A percentile compares a stretch with the other conserved stretches of the same genome.
Conservation (phyloP, 768 basidiomycete species). For the Hypsizygus marmoreus region DNA sequence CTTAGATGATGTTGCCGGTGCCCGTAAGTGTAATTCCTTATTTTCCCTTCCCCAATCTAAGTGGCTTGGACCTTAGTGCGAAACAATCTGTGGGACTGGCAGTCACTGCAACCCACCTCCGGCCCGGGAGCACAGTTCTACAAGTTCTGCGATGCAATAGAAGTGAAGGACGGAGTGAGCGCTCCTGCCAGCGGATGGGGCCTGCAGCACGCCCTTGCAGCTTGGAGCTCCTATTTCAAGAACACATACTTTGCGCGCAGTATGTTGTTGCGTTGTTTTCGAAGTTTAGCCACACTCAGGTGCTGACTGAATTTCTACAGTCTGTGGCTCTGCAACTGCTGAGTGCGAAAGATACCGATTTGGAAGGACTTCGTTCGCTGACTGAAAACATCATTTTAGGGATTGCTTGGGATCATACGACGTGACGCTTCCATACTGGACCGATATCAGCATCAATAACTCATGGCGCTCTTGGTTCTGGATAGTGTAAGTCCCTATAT, state of each 20-base stretch:
- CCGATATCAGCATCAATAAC: conserved; percentile 58
- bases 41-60: conserved; percentile 42
- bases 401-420: conserved; percentile 47
- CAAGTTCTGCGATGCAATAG: conserved; percentile 67
- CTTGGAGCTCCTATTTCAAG: conserved; percentile 65
- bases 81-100: conserved; percentile 71
- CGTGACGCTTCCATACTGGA: conserved; percentile 44
- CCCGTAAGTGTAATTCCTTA: conserved; percentile 41
- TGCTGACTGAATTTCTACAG: conserved; percentile 33
- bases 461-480: conserved; percentile 65
- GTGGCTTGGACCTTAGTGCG: conserved; percentile 51
- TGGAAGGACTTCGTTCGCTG: neutral
- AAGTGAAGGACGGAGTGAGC: conserved; percentile 56
- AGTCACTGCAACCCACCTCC: conserved; percentile 51
- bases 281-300: neutral
- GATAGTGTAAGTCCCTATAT: conserved; percentile 53
- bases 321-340: conserved; percentile 47
- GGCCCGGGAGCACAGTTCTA: conserved; percentile 52
- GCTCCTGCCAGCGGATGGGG: conserved; percentile 62
- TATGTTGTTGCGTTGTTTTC: conserved; percentile 29
- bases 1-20: conserved; percentile 66
- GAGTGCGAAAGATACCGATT: conserved; percentile 43
- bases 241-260: conserved; percentile 45
- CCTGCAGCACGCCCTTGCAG: conserved; percentile 54
- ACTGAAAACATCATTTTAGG: conserved; percentile 22